phyloP scores from a whole-genome alignment of 345 rosid species.

The Eucalyptus erythrocorys region DNA sequence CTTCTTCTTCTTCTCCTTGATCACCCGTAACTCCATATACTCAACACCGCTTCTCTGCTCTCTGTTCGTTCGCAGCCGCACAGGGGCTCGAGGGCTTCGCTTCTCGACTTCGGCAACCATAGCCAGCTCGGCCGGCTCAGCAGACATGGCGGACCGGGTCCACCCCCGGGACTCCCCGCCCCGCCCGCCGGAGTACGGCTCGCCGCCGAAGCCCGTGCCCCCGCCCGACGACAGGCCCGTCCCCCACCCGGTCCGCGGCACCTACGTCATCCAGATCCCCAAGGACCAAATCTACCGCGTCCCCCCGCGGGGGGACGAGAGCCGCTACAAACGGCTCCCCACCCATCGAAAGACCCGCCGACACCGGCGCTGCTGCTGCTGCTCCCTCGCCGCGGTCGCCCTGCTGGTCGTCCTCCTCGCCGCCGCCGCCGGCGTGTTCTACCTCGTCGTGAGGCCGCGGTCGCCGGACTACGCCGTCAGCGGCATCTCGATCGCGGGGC shows the following conservation, averaged over 20 bases:
- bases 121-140: neutral
- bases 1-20: neutral
- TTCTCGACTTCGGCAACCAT: neutral
- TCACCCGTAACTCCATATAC: neutral
- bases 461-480: constrained; percentile 50
- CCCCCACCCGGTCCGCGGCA: constrained; percentile 13
- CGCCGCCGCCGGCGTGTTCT: constrained; percentile 36
- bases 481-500: constrained; percentile 31
- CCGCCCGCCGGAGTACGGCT: neutral
- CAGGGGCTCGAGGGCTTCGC: neutral
- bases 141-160: constrained; percentile 26
- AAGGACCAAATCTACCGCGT: constrained; percentile 16
- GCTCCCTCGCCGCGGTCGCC: constrained; percentile 12
- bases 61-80: neutral
- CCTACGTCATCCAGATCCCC: constrained; percentile 18
- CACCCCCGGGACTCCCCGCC: constrained; percentile 7
- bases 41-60: neutral
- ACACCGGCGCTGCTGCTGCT: constrained; percentile 37
- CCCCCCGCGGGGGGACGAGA: constrained; percentile 10
- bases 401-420: constrained; percentile 29
- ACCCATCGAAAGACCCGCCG: constrained; percentile 17
- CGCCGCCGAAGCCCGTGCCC: neutral
- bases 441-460: constrained; percentile 58
- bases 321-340: constrained; percentile 29
- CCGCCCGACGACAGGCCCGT: constrained; percentile 18